Evolutionary conservation across 1,139 yeast species (phyloP).

Genomic region (Blastobotrys petasosporus): DNA sequence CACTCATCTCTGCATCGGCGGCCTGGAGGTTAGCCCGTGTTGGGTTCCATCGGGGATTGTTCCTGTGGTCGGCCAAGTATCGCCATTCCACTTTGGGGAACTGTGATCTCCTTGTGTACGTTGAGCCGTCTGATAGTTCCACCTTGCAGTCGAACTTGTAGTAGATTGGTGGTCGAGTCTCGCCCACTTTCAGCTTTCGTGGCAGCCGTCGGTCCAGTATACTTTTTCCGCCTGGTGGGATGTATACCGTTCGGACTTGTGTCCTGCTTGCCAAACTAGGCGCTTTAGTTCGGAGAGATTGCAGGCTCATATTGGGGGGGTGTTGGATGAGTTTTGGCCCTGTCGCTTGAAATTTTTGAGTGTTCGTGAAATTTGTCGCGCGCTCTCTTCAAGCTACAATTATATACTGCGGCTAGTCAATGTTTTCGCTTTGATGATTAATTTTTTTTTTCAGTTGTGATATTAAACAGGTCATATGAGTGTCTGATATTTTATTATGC

Average conservation of each 20-base stretch:
- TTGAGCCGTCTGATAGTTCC: conserved; percentile 91
- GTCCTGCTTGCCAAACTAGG: not conserved
- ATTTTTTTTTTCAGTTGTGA: too few relatives aligned
- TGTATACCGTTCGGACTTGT: conserved; percentile 18
- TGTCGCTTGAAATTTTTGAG: not conserved
- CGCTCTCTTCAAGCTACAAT: not conserved
- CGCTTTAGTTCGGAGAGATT: conserved; percentile 2
- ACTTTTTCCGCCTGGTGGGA: conserved; percentile 25
- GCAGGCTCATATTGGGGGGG: not conserved
- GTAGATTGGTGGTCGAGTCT: conserved; percentile 88
- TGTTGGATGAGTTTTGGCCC: not conserved
- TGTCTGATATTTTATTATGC: too few relatives aligned
- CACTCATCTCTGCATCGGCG: conserved; percentile 76
- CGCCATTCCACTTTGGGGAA: conserved; percentile 84
- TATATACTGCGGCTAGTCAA: too few relatives aligned
- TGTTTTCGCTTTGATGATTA: too few relatives aligned
- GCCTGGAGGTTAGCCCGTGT: conserved; percentile 69
- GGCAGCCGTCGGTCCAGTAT: conserved; percentile 23
- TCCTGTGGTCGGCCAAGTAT: conserved; percentile 84
- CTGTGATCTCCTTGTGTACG: conserved; percentile 73
- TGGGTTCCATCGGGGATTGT: conserved; percentile 82
- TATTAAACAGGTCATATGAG: too few relatives aligned
- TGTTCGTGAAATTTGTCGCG: conserved; percentile 1
- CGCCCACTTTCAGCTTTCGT: conserved; percentile 48
- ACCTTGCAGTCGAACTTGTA: conserved; percentile 82